Evolutionary conservation across 2,329 filamentous ascomycete genomes (phyloP).

Genomic region (Stemphylium vesicarium): DNA sequence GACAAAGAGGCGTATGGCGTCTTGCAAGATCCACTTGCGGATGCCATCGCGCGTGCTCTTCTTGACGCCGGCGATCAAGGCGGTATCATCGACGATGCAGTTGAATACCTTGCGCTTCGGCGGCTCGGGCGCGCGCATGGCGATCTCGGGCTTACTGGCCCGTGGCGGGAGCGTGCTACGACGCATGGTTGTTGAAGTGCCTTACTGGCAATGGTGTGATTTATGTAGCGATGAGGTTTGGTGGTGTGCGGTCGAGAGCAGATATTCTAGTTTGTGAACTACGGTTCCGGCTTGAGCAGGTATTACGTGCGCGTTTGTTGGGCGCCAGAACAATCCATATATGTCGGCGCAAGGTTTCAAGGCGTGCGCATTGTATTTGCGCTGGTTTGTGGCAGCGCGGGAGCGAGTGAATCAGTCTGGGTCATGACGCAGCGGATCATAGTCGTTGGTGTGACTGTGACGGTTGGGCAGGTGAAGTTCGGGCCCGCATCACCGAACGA

Average conservation of each 20-base stretch:
- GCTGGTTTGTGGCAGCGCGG: slow-evolving; percentile 29
- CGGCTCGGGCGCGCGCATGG: slow-evolving; percentile 36
- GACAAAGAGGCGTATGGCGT: slow-evolving; percentile 58
- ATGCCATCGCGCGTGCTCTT: slow-evolving; percentile 60
- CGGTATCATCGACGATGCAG: slow-evolving; percentile 61
- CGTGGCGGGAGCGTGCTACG: slow-evolving; percentile 40
- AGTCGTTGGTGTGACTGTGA: slow-evolving; percentile 17
- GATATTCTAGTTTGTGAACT: slow-evolving; percentile 13
- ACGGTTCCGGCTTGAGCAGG: slow-evolving; percentile 16
- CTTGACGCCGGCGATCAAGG: slow-evolving; percentile 58
- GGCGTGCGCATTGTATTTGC: slow-evolving; percentile 34
- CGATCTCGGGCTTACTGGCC: slow-evolving; percentile 31
- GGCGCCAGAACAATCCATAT: slow-evolving; percentile 32
- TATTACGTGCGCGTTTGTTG: slow-evolving; percentile 27
- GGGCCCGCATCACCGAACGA: slow-evolving; percentile 16
- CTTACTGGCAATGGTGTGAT: slow-evolving; percentile 12
- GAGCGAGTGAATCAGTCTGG: slow-evolving; percentile 26
- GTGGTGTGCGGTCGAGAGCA: slow-evolving; percentile 9
- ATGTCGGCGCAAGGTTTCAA: slow-evolving; percentile 27
- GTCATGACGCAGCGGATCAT: slow-evolving; percentile 30
- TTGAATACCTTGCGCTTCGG: slow-evolving; percentile 58
- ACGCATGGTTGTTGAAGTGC: slow-evolving; percentile 34
- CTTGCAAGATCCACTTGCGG: slow-evolving; percentile 58
- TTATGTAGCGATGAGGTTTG: slow-evolving; percentile 9
- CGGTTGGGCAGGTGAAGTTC: slow-evolving; percentile 25